phyloP scores from a whole-genome alignment of 2,329 filamentous ascomycete genomes.

The Cladosporium sp. region DNA sequence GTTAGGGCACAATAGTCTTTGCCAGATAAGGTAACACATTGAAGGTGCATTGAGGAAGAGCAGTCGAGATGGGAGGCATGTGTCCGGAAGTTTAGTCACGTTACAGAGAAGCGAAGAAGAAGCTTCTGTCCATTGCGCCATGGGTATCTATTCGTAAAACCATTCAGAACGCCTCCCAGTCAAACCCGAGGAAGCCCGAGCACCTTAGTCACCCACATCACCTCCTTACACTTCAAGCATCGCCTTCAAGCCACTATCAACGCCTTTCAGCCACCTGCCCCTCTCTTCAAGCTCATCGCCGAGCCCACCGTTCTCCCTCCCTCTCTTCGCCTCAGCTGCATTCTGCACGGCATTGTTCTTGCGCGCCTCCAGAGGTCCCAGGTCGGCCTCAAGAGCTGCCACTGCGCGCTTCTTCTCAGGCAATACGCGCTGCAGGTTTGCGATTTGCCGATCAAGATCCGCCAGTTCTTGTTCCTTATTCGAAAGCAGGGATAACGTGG shows the following conservation, averaged over 20 bases:
- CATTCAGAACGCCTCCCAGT: neutral
- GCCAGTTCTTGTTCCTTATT: constrained; percentile 37
- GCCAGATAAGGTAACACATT: no score
- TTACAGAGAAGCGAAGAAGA: no score
- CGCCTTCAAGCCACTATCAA: constrained; percentile 56
- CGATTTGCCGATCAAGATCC: constrained; percentile 38
- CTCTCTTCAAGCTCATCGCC: constrained; percentile 70
- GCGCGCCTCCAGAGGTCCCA: constrained; percentile 62
- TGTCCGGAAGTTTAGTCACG: no score
- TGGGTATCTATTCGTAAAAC: neutral
- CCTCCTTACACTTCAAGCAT: constrained; percentile 50
- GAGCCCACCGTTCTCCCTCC: constrained; percentile 59
- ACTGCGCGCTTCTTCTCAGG: constrained; percentile 62
- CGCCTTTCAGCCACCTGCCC: constrained; percentile 67
- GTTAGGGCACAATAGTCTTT: no score
- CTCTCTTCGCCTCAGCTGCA: constrained; percentile 60
- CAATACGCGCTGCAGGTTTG: constrained; percentile 51
- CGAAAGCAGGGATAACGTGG: constrained; percentile 36
- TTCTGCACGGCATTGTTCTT: constrained; percentile 57
- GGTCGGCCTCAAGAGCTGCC: constrained; percentile 60
- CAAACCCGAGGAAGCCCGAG: neutral
- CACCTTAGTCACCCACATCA: neutral
- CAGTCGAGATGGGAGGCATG: no score
- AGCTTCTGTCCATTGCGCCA: no score
- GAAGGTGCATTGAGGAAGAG: no score